A percentile compares a stretch with the other conserved stretches of the same genome.
phyloP scores from a whole-genome alignment of 768 basidiomycete genomes.

The Termitomyces sp. region DNA sequence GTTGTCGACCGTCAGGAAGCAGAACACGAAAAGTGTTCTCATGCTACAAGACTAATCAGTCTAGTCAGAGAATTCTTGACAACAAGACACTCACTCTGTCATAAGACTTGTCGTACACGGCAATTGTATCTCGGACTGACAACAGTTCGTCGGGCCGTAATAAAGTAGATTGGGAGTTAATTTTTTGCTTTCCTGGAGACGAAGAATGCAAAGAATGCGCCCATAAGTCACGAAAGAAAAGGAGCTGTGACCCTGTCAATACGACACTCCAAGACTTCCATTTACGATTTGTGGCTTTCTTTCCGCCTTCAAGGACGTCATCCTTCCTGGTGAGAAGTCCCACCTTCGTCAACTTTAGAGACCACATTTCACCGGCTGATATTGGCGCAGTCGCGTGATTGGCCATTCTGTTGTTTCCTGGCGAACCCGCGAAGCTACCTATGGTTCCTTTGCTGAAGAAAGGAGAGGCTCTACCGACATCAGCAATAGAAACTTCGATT shows the following conservation, averaged over 20 bases:
- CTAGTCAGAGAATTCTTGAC: not conserved
- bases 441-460: conserved; percentile 33
- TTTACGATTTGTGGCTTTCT: conserved; percentile 70
- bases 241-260: conserved; percentile 83
- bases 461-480: conserved; percentile 28
- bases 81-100: conserved; percentile 49
- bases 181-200: conserved; percentile 23
- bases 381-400: conserved; percentile 15
- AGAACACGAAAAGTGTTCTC: conserved; percentile 72
- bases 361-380: conserved; percentile 27
- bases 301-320: conserved; percentile 71
- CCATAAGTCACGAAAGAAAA: conserved; percentile 82
- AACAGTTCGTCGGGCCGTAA: conserved; percentile 84
- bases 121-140: conserved; percentile 71
- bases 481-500: conserved; percentile 46
- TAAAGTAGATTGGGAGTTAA: conserved; percentile 32
- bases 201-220: conserved; percentile 39
- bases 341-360: conserved; percentile 72
- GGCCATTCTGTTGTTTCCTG: conserved; percentile 16
- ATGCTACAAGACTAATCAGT: conserved; percentile 35
- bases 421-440: conserved; percentile 20
- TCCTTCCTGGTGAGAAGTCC: conserved; percentile 81
- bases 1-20: conserved; percentile 72
- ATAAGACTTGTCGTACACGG: conserved; percentile 75
- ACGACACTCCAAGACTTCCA: conserved; percentile 86